These are phyloP conservation scores for Globisporangium abappressorium DNA, from an alignment of 352 stramenopile genomes.

Conservation along the genomic window DNA sequence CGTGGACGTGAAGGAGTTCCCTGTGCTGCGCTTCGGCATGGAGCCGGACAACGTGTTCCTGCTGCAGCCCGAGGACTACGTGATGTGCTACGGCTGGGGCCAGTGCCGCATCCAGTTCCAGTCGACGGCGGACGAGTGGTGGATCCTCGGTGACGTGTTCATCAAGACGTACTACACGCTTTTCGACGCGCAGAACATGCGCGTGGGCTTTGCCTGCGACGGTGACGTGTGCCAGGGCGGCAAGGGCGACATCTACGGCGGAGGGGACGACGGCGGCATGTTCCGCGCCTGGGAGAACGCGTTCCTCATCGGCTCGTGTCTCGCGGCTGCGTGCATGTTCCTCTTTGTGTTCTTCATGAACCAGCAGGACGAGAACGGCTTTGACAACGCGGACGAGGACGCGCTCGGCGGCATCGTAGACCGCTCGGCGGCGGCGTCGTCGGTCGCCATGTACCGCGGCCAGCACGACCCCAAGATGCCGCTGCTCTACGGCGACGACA, in stretches of 20 bases:
- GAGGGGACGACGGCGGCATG: conserved; percentile 34
- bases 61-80: conserved; percentile 77
- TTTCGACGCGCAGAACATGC: conserved; percentile 88
- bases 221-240: conserved; percentile 77
- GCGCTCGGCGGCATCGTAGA: conserved; percentile 32
- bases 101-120: conserved; percentile 82
- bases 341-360: conserved; percentile 82
- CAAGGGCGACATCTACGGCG: conserved; percentile 58
- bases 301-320: conserved; percentile 66
- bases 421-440: conserved; percentile 14
- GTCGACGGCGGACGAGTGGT: conserved; percentile 73
- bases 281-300: conserved; percentile 61
- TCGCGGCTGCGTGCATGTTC: conserved; percentile 73
- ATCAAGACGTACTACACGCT: conserved; percentile 92
- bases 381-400: conserved; percentile 14
- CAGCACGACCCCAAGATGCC: conserved; percentile 61
- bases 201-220: conserved; percentile 84
- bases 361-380: conserved; percentile 55
- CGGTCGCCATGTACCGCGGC: conserved; percentile 2
- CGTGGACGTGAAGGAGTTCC: conserved; percentile 53
- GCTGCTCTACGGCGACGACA: conserved; percentile 39
- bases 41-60: conserved; percentile 83
- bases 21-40: conserved; percentile 75
- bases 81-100: conserved; percentile 66
- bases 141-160: conserved; percentile 89